Evolutionary conservation across 176 grass and related monocot genomes (phyloP).

Genomic region (Juncus effusus): DNA sequence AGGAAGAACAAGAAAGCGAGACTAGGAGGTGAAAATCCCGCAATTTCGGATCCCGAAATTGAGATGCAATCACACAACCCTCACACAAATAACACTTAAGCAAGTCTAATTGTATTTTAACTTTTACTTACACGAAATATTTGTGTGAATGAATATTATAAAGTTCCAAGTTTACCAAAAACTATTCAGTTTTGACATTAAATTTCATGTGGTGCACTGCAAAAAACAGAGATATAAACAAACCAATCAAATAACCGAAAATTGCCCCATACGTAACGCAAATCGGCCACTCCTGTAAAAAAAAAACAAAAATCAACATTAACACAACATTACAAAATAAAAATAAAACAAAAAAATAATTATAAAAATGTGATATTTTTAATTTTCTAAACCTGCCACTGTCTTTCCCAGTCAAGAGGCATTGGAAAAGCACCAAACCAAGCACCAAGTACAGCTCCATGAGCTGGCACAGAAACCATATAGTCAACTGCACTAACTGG

Average conservation of each 20-base stretch:
- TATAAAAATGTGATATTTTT: no score
- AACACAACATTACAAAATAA: background rate
- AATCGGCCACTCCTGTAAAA: constrained; percentile 83
- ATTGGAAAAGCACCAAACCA: constrained; percentile 96
- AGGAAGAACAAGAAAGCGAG: constrained; percentile 23
- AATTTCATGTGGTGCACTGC: background rate
- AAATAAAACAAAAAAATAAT: no score
- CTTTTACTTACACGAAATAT: no score
- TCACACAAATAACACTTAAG: no score
- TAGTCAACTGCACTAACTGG: constrained; percentile 44
- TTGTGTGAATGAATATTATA: no score
- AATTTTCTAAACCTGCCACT: constrained; percentile 62
- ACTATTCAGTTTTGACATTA: no score
- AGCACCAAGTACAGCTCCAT: constrained; percentile 82
- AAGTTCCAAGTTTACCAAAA: no score
- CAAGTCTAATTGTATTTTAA: no score
- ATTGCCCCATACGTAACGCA: constrained; percentile 69
- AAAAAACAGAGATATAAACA: constrained; percentile 39
- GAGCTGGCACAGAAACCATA: constrained; percentile 71
- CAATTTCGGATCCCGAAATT: constrained; percentile 41
- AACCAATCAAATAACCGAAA: constrained; percentile 60
- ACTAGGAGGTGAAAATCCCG: constrained; percentile 11
- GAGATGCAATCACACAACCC: no score
- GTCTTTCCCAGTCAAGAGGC: constrained; percentile 96
- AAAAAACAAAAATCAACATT: background rate